These are phyloP conservation scores for Fabrea salina DNA, from an alignment of 169 alveolate genomes.

Conservation along the genomic window DNA sequence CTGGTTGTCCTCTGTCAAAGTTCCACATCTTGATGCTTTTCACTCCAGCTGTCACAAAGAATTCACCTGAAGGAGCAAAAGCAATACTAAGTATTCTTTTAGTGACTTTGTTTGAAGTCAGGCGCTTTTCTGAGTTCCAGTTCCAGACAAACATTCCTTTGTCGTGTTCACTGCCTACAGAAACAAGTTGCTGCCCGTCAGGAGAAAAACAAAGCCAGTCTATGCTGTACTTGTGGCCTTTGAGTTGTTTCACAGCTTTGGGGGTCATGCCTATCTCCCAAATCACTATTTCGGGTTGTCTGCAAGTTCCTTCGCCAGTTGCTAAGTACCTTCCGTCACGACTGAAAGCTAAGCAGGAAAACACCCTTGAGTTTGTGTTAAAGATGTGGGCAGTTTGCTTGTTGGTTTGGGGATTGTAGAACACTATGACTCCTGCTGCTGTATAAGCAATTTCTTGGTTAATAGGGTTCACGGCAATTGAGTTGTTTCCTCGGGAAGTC, in stretches of 20 bases:
- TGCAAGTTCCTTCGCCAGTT: constrained; percentile 81
- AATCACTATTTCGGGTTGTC: constrained; percentile 72
- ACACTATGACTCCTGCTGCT: constrained; percentile 45
- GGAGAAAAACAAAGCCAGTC: constrained; percentile 66
- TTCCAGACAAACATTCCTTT: constrained; percentile 71
- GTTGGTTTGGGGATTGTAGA: constrained; percentile 46
- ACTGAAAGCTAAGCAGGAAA: constrained; percentile 60
- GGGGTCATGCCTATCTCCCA: constrained; percentile 55
- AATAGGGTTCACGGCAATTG: constrained; percentile 46
- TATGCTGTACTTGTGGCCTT: constrained; percentile 76
- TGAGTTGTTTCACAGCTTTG: constrained; percentile 35
- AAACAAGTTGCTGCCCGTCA: constrained; percentile 55
- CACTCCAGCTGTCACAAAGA: constrained; percentile 74
- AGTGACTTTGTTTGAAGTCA: constrained; percentile 58
- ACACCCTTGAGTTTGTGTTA: constrained; percentile 54
- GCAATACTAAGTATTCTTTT: constrained; percentile 51
- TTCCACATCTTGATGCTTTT: constrained; percentile 68
- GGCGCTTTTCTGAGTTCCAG: constrained; percentile 47
- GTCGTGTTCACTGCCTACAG: constrained; percentile 77
- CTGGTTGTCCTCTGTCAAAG: constrained; percentile 54
- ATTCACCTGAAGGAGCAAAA: constrained; percentile 61
- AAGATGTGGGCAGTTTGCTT: constrained; percentile 58
- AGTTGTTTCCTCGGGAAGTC: constrained; percentile 28
- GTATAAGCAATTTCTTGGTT: constrained; percentile 52
- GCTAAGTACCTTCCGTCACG: constrained; percentile 63